A percentile compares a stretch with the other conserved stretches of the same genome.
These are phyloP conservation scores for Xylaria telfairii DNA, from an alignment of 495 filamentous ascomycete genomes.

Conservation along the genomic window DNA sequence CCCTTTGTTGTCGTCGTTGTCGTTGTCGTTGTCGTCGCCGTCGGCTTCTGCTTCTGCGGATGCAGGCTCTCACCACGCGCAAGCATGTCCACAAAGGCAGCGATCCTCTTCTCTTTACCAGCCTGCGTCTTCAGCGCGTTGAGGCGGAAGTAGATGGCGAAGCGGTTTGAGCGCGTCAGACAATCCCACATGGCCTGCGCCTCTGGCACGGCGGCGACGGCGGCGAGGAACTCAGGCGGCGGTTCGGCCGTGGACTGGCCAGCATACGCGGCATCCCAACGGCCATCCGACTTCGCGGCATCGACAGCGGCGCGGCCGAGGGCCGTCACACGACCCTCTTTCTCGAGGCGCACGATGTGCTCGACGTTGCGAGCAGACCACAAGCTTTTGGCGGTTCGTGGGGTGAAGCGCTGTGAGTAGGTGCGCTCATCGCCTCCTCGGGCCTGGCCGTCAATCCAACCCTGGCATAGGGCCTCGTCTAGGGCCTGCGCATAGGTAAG, in stretches of 20 bases:
- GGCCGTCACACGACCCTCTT: slow-evolving; percentile 53
- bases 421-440: slow-evolving; percentile 44
- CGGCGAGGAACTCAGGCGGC: slow-evolving; percentile 31
- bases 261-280: slow-evolving; percentile 62
- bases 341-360: slow-evolving; percentile 49
- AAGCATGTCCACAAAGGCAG: slow-evolving; percentile 36
- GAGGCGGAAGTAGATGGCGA: slow-evolving; percentile 34
- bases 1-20: neutral
- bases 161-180: slow-evolving; percentile 30
- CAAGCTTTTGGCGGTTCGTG: slow-evolving; percentile 57
- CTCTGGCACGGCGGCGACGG: slow-evolving; percentile 28
- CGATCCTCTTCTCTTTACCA: slow-evolving; percentile 31
- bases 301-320: slow-evolving; percentile 57
- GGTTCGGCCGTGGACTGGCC: slow-evolving; percentile 36
- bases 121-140: slow-evolving; percentile 34
- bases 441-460: slow-evolving; percentile 66
- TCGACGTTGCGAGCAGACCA: slow-evolving; percentile 59
- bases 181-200: slow-evolving; percentile 28
- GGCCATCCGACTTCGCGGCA: slow-evolving; percentile 59
- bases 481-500: slow-evolving; percentile 60
- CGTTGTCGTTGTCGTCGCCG: neutral
- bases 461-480: slow-evolving; percentile 61
- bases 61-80: slow-evolving; percentile 27
- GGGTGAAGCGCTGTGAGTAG: slow-evolving; percentile 60
- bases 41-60: slow-evolving; percentile 27